Conservation (phyloP, 1,284 basidiomycete species). For the Rhodotorula sp. region DNA sequence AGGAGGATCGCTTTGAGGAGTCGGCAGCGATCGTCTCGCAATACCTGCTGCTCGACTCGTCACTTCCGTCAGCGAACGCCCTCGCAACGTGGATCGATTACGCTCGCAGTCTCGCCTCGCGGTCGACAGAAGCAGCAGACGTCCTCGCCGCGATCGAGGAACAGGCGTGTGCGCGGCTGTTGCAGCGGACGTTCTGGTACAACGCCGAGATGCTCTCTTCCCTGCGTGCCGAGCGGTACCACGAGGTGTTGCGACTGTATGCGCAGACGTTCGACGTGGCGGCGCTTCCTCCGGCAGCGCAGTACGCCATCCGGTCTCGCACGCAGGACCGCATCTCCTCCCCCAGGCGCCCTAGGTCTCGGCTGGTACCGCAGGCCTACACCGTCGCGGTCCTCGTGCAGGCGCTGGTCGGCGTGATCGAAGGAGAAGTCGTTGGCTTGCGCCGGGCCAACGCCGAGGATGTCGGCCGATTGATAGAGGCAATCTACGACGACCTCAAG, state of each 20-base stretch:
- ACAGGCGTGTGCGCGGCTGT: not conserved
- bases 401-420: constrained; percentile 13
- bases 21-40: not conserved
- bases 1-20: not conserved
- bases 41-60: not conserved
- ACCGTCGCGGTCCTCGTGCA: constrained; percentile 17
- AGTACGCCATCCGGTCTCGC: not conserved
- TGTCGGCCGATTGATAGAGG: not conserved
- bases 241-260: constrained; percentile 4
- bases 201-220: not conserved
- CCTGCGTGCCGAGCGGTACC: not conserved
- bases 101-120: not conserved
- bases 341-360: not conserved
- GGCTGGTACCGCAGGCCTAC: constrained; percentile 5
- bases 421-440: not conserved
- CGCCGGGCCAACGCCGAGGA: not conserved
- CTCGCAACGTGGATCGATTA: not conserved
- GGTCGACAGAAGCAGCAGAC: too few relatives aligned
- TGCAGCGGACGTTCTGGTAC: not conserved
- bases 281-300: not conserved
- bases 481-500: constrained; percentile 1
- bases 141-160: not conserved
- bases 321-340: not conserved
- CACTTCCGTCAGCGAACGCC: constrained; percentile 1
- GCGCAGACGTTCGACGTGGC: constrained; percentile 1